phyloP scores from a whole-genome alignment of 805 yeast species.

The Candida ficus region DNA sequence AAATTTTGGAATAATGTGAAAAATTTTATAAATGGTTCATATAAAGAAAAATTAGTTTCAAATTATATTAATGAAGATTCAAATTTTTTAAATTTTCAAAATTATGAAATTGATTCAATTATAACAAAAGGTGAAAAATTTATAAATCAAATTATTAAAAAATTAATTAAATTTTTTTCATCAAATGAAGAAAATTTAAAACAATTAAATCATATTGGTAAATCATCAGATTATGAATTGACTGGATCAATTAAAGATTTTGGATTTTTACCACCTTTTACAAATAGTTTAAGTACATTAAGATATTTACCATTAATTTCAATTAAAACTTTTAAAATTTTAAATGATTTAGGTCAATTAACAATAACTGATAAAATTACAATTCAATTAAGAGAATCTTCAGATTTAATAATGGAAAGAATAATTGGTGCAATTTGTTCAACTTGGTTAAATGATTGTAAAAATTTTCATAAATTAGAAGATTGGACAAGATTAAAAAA shows the following conservation, averaged over 20 bases:
- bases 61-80: conserved; percentile 28
- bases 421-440: conserved; percentile 43
- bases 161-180: conserved; percentile 27
- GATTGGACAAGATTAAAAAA: conserved; percentile 32
- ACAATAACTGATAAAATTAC: conserved; percentile 34
- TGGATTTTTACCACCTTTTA: conserved; percentile 59
- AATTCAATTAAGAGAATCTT: conserved; percentile 31
- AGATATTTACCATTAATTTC: conserved; percentile 45
- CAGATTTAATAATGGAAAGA: conserved; percentile 35
- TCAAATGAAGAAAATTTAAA: conserved; percentile 26
- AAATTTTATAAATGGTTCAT: conserved; percentile 45
- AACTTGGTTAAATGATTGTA: conserved; percentile 47
- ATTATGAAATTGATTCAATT: conserved; percentile 37
- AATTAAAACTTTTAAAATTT: conserved; percentile 35
- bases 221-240: conserved; percentile 6
- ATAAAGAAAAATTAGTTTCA: conserved; percentile 32
- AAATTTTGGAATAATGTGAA: conserved; percentile 52
- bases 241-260: conserved; percentile 30
- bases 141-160: conserved; percentile 29
- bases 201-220: conserved; percentile 1
- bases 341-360: conserved; percentile 40
- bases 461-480: conserved; percentile 33
- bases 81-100: conserved; percentile 36
- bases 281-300: conserved; percentile 58
- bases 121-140: conserved; percentile 35